A percentile compares a stretch with the other conserved stretches of the same genome.
These are phyloP conservation scores for Funneliformis caledonium DNA, from an alignment of 371 early-diverging fungal species.

Conservation along the genomic window DNA sequence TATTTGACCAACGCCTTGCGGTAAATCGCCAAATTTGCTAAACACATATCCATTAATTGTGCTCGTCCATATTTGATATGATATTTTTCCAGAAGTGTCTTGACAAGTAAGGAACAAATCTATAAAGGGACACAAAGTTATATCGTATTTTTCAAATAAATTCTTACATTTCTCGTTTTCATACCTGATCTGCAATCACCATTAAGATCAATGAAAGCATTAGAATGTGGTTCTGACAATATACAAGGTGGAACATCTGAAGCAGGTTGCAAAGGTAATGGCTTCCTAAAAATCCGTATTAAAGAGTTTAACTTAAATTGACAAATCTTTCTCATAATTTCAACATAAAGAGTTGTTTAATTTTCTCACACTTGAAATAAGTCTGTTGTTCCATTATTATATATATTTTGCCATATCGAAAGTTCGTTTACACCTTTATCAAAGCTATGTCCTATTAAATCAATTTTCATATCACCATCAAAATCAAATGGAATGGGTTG, in stretches of 20 bases:
- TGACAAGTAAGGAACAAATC: constrained; percentile 87
- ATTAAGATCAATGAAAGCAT: constrained; percentile 88
- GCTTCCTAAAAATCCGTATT: constrained; percentile 3
- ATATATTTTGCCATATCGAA: constrained; percentile 63
- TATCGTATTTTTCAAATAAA: neutral
- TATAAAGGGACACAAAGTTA: constrained; percentile 28
- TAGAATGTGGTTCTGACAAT: constrained; percentile 81
- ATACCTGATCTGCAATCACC: constrained; percentile 88
- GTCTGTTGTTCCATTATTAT: neutral
- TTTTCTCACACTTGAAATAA: constrained; percentile 44
- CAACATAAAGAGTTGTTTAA: neutral
- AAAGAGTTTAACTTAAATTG: constrained; percentile 6
- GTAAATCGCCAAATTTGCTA: constrained; percentile 62
- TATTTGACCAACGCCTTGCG: constrained; percentile 75
- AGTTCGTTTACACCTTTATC: constrained; percentile 46
- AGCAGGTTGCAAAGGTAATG: neutral
- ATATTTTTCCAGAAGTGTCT: constrained; percentile 48
- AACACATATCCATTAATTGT: constrained; percentile 67
- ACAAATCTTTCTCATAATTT: neutral
- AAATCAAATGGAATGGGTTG: constrained; percentile 86
- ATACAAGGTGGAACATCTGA: constrained; percentile 53
- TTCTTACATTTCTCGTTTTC: neutral
- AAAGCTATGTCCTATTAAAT: constrained; percentile 74
- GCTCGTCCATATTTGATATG: constrained; percentile 82
- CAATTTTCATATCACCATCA: constrained; percentile 77